Evolutionary conservation across 306 rosid genomes (phyloP).

Genomic region (Acmispon strigosus): DNA sequence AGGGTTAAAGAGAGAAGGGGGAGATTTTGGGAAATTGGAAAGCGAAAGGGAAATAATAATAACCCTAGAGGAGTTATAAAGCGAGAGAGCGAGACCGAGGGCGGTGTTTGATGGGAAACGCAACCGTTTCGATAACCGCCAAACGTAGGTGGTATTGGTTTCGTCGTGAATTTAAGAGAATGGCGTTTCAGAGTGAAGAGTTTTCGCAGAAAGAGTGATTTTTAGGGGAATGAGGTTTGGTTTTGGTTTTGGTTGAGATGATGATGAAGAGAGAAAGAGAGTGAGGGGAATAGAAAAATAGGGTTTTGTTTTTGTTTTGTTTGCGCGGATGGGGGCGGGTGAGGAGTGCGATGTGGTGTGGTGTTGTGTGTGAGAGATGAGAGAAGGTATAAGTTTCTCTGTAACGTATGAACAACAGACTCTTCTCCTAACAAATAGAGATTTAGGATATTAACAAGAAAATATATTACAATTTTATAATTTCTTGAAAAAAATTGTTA

Average conservation of each 20-base stretch:
- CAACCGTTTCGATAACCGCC: conserved; percentile 49
- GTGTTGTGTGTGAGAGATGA: conserved; percentile 18
- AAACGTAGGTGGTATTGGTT: conserved; percentile 9
- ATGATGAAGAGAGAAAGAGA: conserved; percentile 8
- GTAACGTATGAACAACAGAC: conserved; percentile 63
- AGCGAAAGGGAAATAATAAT: conserved; percentile 13
- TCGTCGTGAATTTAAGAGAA: conserved; percentile 31
- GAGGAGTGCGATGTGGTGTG: conserved; percentile 19
- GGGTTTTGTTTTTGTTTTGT: conserved; percentile 42
- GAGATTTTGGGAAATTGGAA: conserved; percentile 6
- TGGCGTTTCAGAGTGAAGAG: conserved; percentile 42
- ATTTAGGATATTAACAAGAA: too few relatives aligned
- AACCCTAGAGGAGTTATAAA: conserved; percentile 52
- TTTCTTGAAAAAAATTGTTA: too few relatives aligned
- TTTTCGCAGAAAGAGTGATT: conserved; percentile 9
- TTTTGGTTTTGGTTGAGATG: neutral
- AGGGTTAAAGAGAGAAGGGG: conserved; percentile 38
- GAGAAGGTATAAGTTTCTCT: conserved; percentile 32
- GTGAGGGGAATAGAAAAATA: conserved; percentile 26
- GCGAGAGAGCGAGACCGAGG: too few relatives aligned
- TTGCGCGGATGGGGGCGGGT: conserved; percentile 19
- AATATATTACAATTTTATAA: too few relatives aligned
- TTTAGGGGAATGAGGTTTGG: conserved; percentile 29
- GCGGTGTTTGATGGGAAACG: conserved; percentile 44
- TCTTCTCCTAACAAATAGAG: conserved; percentile 8